A percentile compares a stretch with the other conserved stretches of the same genome.
These are phyloP conservation scores for Graphilbum sp. DNA, from an alignment of 2,329 filamentous ascomycete genomes.

Conservation along the genomic window DNA sequence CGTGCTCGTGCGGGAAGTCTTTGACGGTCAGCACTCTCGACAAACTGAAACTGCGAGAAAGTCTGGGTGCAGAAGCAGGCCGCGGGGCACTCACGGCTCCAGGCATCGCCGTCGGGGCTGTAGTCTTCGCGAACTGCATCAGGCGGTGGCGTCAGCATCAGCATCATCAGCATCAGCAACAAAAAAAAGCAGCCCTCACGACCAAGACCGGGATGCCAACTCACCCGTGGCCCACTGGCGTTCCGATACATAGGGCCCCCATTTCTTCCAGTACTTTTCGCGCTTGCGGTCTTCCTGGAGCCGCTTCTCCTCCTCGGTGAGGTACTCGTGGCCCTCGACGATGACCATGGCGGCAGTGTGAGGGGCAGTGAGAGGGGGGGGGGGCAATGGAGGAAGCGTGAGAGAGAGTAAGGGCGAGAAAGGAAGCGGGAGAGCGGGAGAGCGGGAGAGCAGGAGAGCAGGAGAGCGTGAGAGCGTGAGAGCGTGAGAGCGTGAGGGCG, in stretches of 20 bases:
- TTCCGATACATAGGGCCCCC: conserved; percentile 88
- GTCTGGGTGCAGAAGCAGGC: conserved; percentile 5
- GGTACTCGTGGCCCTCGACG: conserved; percentile 72
- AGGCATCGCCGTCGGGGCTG: conserved; percentile 75
- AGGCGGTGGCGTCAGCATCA: no score
- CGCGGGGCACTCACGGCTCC: conserved; percentile 57
- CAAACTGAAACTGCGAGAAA: no score
- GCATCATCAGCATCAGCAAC: background rate
- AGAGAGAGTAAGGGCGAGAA: no score
- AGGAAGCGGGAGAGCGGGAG: no score
- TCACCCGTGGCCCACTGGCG: conserved; percentile 87
- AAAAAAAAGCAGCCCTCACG: conserved; percentile 6
- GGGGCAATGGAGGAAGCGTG: background rate
- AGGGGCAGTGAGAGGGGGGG: background rate
- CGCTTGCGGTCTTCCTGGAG: conserved; percentile 72
- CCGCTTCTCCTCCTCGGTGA: conserved; percentile 80
- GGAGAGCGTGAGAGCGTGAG: background rate
- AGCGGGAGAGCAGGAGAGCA: no score
- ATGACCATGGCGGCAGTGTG: conserved; percentile 79
- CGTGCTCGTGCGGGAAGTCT: conserved; percentile 91
- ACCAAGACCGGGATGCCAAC: conserved; percentile 12
- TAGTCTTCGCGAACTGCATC: conserved; percentile 55
- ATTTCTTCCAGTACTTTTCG: conserved; percentile 93
- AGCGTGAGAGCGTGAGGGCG: no score
- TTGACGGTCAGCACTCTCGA: conserved; percentile 25